Conservation (phyloP, 257 asterid species). For the Avicennia marina region DNA sequence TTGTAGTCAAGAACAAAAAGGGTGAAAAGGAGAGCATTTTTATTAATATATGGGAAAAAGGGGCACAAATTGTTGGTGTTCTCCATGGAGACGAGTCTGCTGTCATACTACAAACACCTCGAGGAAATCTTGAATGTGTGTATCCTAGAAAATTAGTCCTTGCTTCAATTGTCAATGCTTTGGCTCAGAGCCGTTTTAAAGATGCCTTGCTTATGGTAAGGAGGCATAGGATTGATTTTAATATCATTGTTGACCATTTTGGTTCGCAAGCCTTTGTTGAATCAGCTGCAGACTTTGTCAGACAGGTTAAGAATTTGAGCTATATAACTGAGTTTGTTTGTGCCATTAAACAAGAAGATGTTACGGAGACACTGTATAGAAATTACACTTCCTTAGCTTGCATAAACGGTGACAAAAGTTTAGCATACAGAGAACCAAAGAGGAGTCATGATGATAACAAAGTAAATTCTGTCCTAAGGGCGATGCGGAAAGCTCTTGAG, state of each 20-base stretch:
- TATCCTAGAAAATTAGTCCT: constrained; percentile 91
- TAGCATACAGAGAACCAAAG: constrained; percentile 26
- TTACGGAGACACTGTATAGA: constrained; percentile 71
- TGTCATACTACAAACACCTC: constrained; percentile 70
- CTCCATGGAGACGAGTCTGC: constrained; percentile 97
- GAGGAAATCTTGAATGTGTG: constrained; percentile 96
- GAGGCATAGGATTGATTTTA: constrained; percentile 92
- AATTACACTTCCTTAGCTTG: constrained; percentile 37
- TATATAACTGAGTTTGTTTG: constrained; percentile 86
- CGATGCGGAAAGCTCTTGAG: constrained; percentile 82
- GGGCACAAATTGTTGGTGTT: constrained; percentile 72
- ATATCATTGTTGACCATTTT: constrained; percentile 77
- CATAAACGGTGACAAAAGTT: constrained; percentile 26
- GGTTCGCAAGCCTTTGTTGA: constrained; percentile 79
- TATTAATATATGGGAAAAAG: constrained; percentile 81
- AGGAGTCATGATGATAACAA: constrained; percentile 40
- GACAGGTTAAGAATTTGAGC: constrained; percentile 71
- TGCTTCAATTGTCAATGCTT: constrained; percentile 69
- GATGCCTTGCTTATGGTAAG: constrained; percentile 87
- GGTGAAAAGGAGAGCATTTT: constrained; percentile 47
- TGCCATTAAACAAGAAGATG: constrained; percentile 67
- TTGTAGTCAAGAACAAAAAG: constrained; percentile 43
- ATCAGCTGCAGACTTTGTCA: constrained; percentile 68
- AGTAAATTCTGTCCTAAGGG: constrained; percentile 50
- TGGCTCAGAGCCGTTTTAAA: constrained; percentile 61